Conservation (phyloP, 805 yeast species). For the Schwanniomyces vanrijiae region DNA sequence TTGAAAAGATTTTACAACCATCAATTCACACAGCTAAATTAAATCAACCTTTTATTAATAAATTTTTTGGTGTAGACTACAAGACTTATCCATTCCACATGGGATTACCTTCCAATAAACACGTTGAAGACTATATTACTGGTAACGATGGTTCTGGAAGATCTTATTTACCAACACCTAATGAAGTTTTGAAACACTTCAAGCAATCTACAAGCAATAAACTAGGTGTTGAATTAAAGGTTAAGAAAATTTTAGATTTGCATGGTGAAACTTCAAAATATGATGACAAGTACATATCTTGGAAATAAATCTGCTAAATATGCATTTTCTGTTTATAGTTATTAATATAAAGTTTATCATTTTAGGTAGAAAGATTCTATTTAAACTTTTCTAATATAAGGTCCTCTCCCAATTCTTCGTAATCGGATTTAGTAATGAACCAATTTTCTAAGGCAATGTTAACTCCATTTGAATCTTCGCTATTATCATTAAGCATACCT, state of each 20-base stretch:
- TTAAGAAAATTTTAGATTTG: constrained; percentile 57
- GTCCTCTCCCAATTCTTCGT: constrained; percentile 60
- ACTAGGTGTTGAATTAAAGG: constrained; percentile 61
- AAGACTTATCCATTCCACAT: constrained; percentile 57
- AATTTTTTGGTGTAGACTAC: constrained; percentile 40
- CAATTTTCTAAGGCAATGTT: constrained; percentile 45
- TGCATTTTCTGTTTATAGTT: neutral
- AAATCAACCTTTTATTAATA: constrained; percentile 35
- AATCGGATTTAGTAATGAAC: constrained; percentile 64
- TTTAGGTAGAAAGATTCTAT: constrained; percentile 9
- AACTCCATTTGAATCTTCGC: constrained; percentile 21
- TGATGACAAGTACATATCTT: constrained; percentile 42
- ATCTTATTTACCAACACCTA: constrained; percentile 65
- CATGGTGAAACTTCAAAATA: constrained; percentile 47
- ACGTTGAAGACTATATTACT: constrained; percentile 62
- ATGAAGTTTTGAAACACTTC: constrained; percentile 69
- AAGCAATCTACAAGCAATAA: constrained; percentile 47
- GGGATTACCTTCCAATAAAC: constrained; percentile 77
- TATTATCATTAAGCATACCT: constrained; percentile 53
- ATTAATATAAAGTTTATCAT: constrained; percentile 2
- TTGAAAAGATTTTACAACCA: constrained; percentile 15
- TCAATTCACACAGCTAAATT: constrained; percentile 27
- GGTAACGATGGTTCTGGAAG: constrained; percentile 69
- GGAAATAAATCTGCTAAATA: constrained; percentile 25
- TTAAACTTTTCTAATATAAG: constrained; percentile 36